These are phyloP conservation scores for Leishmania amazonensis DNA, from an alignment of 208 protist genomes.

Conservation along the genomic window DNA sequence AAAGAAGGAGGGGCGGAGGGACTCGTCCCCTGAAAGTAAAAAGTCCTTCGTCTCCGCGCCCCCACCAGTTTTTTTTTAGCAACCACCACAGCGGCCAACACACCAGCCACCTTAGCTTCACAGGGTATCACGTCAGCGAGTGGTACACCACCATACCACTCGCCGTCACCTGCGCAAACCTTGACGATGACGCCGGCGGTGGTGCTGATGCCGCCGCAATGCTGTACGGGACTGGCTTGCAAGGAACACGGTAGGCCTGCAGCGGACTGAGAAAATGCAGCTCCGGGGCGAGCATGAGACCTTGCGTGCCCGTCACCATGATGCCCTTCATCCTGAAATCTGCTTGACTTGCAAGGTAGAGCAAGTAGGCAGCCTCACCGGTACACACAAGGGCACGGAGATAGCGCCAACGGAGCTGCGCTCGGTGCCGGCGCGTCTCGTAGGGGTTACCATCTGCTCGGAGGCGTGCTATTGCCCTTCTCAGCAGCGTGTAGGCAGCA, in stretches of 20 bases:
- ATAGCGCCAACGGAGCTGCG: constrained; percentile 77
- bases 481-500: constrained; percentile 58
- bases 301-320: constrained; percentile 56
- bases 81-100: neutral
- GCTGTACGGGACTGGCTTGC: constrained; percentile 75
- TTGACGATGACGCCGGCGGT: constrained; percentile 15
- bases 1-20: neutral
- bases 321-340: constrained; percentile 56
- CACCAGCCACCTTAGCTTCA: no score
- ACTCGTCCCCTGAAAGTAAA: neutral
- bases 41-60: neutral
- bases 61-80: no score
- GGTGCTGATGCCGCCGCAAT: constrained; percentile 19
- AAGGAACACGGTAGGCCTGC: constrained; percentile 53
- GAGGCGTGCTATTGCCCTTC: constrained; percentile 40
- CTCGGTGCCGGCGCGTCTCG: constrained; percentile 32
- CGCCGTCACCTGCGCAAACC: constrained; percentile 56
- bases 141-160: constrained; percentile 80
- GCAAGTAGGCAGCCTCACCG: constrained; percentile 72
- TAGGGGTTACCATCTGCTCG: constrained; percentile 33
- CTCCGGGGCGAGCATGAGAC: constrained; percentile 71
- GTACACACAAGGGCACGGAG: constrained; percentile 79
- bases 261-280: constrained; percentile 55
- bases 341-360: constrained; percentile 64
- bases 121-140: constrained; percentile 8